Conservation (phyloP, 1,284 basidiomycete genomes). For the Apiotrichum montevideense region DNA sequence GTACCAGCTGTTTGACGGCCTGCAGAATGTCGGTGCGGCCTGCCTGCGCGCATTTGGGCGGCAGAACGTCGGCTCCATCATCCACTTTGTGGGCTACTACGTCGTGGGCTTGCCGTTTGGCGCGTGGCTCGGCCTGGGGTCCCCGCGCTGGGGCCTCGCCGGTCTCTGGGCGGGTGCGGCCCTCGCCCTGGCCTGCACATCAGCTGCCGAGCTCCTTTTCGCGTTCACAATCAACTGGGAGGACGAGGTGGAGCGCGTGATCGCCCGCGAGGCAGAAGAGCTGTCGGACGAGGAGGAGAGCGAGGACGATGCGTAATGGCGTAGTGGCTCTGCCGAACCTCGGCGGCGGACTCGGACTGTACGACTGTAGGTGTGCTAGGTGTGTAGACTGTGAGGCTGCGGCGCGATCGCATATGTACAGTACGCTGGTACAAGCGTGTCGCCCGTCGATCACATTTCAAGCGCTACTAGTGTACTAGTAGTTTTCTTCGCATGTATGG, state of each 20-base stretch:
- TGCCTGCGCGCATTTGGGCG: constrained; percentile 27
- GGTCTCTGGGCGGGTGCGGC: constrained; percentile 31
- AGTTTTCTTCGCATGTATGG: too few relatives aligned
- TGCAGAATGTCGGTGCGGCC: constrained; percentile 27
- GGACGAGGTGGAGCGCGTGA: constrained; percentile 20
- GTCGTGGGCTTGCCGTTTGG: constrained; percentile 26
- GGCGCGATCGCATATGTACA: too few relatives aligned
- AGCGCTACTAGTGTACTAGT: too few relatives aligned
- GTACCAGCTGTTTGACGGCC: constrained; percentile 24
- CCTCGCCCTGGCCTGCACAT: constrained; percentile 17
- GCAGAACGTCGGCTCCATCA: constrained; percentile 24
- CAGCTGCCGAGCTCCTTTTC: constrained; percentile 17
- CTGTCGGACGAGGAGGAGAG: constrained; percentile 7
- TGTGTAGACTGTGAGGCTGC: too few relatives aligned
- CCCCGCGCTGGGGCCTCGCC: constrained; percentile 18
- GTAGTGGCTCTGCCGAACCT: too few relatives aligned
- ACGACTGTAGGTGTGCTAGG: too few relatives aligned
- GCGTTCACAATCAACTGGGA: constrained; percentile 23
- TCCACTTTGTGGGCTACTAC: constrained; percentile 24
- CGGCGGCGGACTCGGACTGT: too few relatives aligned
- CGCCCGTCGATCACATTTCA: too few relatives aligned
- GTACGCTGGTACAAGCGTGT: too few relatives aligned
- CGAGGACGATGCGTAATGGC: constrained; percentile 2
- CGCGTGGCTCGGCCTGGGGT: constrained; percentile 20
- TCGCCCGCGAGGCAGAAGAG: constrained; percentile 14